Conservation (phyloP, 768 basidiomycete species). For the Kwoniella mangroviensis region DNA sequence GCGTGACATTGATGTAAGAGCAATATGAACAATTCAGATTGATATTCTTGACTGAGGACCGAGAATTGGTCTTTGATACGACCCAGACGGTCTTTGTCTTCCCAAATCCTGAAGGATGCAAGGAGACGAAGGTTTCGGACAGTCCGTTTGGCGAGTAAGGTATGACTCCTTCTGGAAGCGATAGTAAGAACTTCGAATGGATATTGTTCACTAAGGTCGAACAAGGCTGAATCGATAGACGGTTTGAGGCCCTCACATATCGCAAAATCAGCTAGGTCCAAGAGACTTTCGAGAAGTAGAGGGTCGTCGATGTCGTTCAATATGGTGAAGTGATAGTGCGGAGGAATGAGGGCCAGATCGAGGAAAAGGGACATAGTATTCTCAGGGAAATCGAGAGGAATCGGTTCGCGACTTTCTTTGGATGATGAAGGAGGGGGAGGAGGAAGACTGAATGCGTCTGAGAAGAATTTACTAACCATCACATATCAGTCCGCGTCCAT, state of each 20-base stretch:
- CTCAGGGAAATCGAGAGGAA: not conserved
- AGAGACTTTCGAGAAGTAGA: not conserved
- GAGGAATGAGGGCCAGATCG: not conserved
- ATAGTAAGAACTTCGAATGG: too few species aligned
- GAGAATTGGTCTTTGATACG: not conserved
- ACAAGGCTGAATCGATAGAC: too few species aligned
- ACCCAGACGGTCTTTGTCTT: not conserved
- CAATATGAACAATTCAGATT: not conserved
- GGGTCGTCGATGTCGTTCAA: not conserved
- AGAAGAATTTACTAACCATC: constrained; percentile 2
- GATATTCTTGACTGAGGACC: not conserved
- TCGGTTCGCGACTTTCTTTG: not conserved
- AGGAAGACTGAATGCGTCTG: not conserved
- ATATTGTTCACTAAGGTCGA: too few species aligned
- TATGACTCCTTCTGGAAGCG: too few species aligned
- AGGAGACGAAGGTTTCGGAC: too few species aligned
- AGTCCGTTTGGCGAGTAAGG: too few species aligned
- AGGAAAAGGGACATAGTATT: not conserved
- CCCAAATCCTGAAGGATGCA: not conserved
- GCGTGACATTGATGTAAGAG: not conserved
- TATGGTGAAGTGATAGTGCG: not conserved
- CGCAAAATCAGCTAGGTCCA: not conserved
- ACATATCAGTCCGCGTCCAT: not conserved
- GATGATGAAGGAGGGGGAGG: not conserved
- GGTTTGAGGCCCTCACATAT: not conserved